A percentile compares a stretch with the other conserved stretches of the same genome.
phyloP scores from a whole-genome alignment of 116 monocot species.

The Zostera marina region DNA sequence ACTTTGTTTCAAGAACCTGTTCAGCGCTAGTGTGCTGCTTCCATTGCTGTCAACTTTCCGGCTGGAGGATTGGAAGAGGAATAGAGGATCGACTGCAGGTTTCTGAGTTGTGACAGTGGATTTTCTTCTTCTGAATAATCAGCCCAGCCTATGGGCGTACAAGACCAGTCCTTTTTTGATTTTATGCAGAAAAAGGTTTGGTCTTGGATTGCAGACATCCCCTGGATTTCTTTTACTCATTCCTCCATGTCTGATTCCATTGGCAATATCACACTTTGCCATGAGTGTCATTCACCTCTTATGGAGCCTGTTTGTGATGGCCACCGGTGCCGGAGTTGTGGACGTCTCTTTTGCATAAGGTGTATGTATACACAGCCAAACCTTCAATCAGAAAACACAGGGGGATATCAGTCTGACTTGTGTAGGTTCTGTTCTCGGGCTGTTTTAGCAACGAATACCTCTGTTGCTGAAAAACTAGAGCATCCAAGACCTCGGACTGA shows the following conservation, averaged over 20 bases:
- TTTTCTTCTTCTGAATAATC: neutral
- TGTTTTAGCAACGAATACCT: neutral
- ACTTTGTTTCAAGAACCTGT: too few species aligned
- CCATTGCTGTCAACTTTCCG: too few species aligned
- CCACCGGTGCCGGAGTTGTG: conserved; percentile 6
- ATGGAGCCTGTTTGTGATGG: neutral
- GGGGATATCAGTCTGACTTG: neutral
- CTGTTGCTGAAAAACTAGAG: neutral
- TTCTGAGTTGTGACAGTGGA: too few species aligned
- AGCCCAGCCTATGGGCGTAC: conserved; percentile 12
- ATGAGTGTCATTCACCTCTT: conserved; percentile 3
- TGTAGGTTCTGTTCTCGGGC: conserved; percentile 11
- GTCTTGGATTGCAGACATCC: conserved; percentile 13
- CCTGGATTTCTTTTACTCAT: conserved; percentile 6
- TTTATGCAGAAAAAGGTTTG: conserved; percentile 7
- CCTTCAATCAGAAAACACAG: neutral
- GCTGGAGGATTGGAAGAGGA: too few species aligned
- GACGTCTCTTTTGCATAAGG: conserved; percentile 5
- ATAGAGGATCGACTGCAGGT: too few species aligned
- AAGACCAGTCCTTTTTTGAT: conserved; percentile 3
- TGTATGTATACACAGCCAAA: conserved; percentile 5
- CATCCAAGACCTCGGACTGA: neutral
- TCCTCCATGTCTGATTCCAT: conserved; percentile 5
- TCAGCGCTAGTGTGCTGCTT: too few species aligned
- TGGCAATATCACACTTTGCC: conserved; percentile 2